A percentile compares a stretch with the other conserved stretches of the same genome.
These are phyloP conservation scores for Saturnispora quitensis DNA, from an alignment of 805 yeast species.

Conservation along the genomic window DNA sequence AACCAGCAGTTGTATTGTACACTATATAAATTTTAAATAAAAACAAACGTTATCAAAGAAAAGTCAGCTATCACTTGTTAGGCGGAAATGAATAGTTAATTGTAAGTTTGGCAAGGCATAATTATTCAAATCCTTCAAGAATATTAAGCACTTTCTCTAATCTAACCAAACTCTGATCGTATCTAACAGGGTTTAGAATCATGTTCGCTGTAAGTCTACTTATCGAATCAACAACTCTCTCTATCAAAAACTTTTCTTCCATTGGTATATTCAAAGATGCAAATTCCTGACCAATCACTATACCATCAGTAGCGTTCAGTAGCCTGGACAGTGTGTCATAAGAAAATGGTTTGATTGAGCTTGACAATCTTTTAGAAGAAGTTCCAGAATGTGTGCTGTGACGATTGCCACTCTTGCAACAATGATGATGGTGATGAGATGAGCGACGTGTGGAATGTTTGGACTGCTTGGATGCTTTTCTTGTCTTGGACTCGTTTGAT, in stretches of 20 bases:
- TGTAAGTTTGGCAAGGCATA: neutral
- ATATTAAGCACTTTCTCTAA: slow-evolving; percentile 76
- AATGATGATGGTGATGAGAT: slow-evolving; percentile 2
- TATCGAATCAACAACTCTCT: slow-evolving; percentile 76
- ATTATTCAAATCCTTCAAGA: slow-evolving; percentile 62
- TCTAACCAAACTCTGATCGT: slow-evolving; percentile 70
- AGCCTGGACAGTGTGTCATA: slow-evolving; percentile 40
- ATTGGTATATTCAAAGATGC: slow-evolving; percentile 62
- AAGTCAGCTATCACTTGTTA: neutral
- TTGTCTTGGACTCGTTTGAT: neutral
- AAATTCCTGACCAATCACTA: slow-evolving; percentile 62
- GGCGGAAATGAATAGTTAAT: neutral
- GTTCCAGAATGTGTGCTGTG: slow-evolving; percentile 6
- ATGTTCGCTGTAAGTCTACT: slow-evolving; percentile 84
- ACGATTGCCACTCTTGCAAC: neutral
- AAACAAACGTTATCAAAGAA: neutral
- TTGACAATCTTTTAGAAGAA: slow-evolving; percentile 11
- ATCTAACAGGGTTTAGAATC: slow-evolving; percentile 74
- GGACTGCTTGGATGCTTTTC: neutral
- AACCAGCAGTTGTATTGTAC: neutral
- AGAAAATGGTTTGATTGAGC: slow-evolving; percentile 26
- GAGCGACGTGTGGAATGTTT: neutral
- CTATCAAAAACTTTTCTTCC: slow-evolving; percentile 71
- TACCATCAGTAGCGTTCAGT: slow-evolving; percentile 50
- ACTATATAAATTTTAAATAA: neutral